Percentiles rank a stretch among this genome's conserved stretches.
Evolutionary conservation across 139 green algal species (phyloP).

Genomic region (Chlamydomonas sp.): DNA sequence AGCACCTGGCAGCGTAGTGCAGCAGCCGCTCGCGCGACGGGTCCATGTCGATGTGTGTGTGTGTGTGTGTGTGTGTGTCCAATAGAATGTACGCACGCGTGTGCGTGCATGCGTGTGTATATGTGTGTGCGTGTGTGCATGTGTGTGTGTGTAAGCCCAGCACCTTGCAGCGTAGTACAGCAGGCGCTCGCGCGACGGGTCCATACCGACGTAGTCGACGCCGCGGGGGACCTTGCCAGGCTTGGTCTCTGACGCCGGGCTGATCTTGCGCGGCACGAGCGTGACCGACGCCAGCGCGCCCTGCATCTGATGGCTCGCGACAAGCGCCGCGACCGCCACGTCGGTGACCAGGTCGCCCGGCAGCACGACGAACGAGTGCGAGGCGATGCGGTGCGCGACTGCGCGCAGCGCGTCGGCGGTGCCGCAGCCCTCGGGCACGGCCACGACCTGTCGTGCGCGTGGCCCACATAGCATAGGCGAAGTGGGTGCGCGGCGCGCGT

Average conservation of each 20-base stretch:
- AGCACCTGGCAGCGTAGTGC: too few species aligned
- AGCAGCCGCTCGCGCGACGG: too few species aligned
- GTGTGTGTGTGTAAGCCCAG: too few species aligned
- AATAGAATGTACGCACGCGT: too few species aligned
- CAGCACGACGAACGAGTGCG: slow-evolving; percentile 52
- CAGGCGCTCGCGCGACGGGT: slow-evolving; percentile 40
- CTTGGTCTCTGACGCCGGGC: slow-evolving; percentile 58
- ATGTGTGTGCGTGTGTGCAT: too few species aligned
- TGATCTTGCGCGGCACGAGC: slow-evolving; percentile 43
- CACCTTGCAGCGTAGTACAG: slow-evolving; percentile 67
- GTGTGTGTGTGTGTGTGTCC: too few species aligned
- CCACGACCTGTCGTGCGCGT: slow-evolving; percentile 29
- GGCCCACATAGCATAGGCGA: not conserved
- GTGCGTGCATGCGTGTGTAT: too few species aligned
- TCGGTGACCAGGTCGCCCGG: slow-evolving; percentile 60
- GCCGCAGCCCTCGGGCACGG: slow-evolving; percentile 55
- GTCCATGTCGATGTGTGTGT: too few species aligned
- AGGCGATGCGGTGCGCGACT: slow-evolving; percentile 28
- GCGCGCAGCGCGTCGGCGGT: slow-evolving; percentile 54
- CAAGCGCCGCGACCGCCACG: slow-evolving; percentile 37
- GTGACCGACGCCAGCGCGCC: slow-evolving; percentile 54
- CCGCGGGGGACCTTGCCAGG: slow-evolving; percentile 65
- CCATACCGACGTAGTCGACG: slow-evolving; percentile 74
- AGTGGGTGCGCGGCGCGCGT: not conserved
- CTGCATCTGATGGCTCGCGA: slow-evolving; percentile 37